Evolutionary conservation across 179 eudicot species (phyloP).

Genomic region (Vitellaria paradoxa): DNA sequence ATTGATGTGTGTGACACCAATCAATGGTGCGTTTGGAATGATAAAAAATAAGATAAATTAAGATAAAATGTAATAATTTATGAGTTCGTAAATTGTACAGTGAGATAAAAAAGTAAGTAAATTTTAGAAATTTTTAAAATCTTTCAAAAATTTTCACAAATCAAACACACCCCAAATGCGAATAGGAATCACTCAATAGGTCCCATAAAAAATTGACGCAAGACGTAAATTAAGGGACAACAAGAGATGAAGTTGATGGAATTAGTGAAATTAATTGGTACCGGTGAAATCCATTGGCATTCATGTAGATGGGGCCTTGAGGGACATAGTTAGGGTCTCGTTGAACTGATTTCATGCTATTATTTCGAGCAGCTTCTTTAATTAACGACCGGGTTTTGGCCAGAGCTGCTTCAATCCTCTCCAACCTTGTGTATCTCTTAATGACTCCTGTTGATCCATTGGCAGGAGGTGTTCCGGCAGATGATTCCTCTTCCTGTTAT

Average conservation of each 20-base stretch:
- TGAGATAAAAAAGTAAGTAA: too few relatives aligned
- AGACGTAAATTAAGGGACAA: too few relatives aligned
- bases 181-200: too few relatives aligned
- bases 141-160: too few relatives aligned
- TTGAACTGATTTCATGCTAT: slow-evolving; percentile 27
- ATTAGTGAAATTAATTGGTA: slow-evolving; percentile 7
- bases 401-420: slow-evolving; percentile 37
- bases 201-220: too few relatives aligned
- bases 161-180: too few relatives aligned
- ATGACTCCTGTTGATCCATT: background rate
- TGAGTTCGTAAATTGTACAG: too few relatives aligned
- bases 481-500: slow-evolving; percentile 1
- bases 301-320: slow-evolving; percentile 49
- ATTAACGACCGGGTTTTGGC: slow-evolving; percentile 45
- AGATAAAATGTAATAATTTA: too few relatives aligned
- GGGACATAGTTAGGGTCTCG: slow-evolving; percentile 46
- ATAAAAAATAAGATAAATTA: too few relatives aligned
- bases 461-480: background rate
- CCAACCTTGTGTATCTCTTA: slow-evolving; percentile 21
- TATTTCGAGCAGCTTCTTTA: slow-evolving; percentile 40
- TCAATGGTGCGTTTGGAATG: too few relatives aligned
- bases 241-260: background rate
- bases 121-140: too few relatives aligned
- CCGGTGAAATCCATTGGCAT: slow-evolving; percentile 59
- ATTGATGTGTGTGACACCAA: too few relatives aligned